A percentile compares a stretch with the other conserved stretches of the same genome.
These are phyloP conservation scores for Penicillium mononematosum DNA, from an alignment of 495 filamentous ascomycete species.

Conservation along the genomic window DNA sequence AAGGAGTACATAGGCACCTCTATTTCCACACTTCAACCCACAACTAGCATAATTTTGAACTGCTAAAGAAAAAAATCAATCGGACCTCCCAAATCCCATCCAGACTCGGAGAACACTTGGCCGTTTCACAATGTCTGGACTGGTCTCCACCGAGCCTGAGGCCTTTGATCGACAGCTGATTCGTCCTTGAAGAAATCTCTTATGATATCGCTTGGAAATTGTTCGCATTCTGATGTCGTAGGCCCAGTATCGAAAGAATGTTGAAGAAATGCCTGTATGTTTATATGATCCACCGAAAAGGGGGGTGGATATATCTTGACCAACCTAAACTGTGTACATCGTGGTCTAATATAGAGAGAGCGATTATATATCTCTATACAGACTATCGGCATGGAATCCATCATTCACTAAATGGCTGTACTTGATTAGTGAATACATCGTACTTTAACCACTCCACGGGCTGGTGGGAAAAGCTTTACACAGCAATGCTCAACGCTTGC, in stretches of 20 bases:
- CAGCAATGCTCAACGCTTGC: neutral
- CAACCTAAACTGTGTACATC: neutral
- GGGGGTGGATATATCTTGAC: neutral
- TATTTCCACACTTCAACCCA: neutral
- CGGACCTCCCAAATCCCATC: neutral
- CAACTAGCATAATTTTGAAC: neutral
- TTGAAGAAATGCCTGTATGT: neutral
- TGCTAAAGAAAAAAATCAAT: neutral
- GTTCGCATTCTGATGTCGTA: neutral
- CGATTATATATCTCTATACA: neutral
- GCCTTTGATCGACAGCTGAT: neutral
- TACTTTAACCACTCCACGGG: neutral
- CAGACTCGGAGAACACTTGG: constrained; percentile 1
- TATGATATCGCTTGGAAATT: neutral
- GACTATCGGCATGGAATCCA: neutral
- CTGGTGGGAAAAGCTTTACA: neutral
- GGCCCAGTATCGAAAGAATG: neutral
- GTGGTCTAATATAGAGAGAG: neutral
- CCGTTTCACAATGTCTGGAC: constrained; percentile 4
- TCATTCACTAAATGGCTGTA: neutral
- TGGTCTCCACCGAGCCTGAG: constrained; percentile 7
- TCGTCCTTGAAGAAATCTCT: neutral
- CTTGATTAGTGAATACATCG: neutral
- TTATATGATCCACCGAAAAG: neutral
- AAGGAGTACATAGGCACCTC: neutral